A percentile compares a stretch with the other conserved stretches of the same genome.
Conservation (phyloP, 225 moss, liverwort and hornwort species). For the Neckera pumila region DNA sequence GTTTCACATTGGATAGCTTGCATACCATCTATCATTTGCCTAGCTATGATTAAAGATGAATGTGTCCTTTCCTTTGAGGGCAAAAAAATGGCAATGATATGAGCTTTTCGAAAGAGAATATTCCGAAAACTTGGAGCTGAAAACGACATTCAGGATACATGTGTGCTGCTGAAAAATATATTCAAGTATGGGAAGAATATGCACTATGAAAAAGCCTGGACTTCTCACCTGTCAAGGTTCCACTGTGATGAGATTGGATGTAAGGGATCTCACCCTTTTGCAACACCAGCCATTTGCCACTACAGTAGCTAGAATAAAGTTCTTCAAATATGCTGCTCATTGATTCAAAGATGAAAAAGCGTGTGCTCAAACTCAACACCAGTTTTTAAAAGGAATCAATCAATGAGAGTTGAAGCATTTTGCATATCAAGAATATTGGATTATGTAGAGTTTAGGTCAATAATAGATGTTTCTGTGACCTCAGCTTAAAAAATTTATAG, state of each 20-base stretch:
- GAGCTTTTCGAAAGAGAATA: not conserved
- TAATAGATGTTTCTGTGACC: not conserved
- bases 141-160: not conserved
- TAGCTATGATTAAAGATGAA: not conserved
- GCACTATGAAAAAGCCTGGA: not conserved
- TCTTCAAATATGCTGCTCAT: not conserved
- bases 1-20: too few relatives aligned
- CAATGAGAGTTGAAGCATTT: not conserved
- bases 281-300: not conserved
- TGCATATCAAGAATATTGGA: not conserved
- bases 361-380: rapidly evolving
- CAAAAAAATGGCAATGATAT: not conserved
- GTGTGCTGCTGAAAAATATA: not conserved
- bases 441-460: too few relatives aligned
- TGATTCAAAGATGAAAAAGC: not conserved
- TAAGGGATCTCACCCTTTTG: not conserved
- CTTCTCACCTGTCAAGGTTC: not conserved
- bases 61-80: too few relatives aligned
- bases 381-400: not conserved
- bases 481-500: not conserved
- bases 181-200: not conserved
- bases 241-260: not conserved
- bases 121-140: not conserved
- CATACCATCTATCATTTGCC: not conserved
- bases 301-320: not conserved